Evolutionary conservation across 345 rosid species (phyloP), one percentile per base, ranked within the genome.

Genomic region (Anacardium occidentale): DNA sequence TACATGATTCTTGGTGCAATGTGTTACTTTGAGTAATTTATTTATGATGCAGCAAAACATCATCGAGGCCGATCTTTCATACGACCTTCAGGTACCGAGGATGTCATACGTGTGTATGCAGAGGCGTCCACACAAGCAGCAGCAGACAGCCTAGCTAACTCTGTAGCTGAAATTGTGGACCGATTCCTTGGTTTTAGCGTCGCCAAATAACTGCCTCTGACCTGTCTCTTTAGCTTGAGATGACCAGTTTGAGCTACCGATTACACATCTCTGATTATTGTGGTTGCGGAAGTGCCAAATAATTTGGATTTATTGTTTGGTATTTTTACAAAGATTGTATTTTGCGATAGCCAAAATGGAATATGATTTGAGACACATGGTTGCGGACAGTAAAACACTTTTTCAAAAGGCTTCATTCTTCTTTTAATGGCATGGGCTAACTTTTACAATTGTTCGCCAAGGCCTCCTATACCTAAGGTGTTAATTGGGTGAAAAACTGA

Each of bases 81-180:
- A 37, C 82, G 99, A 55, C 98, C 96, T 20, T 95, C 98, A 0
- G 97, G 98, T 51, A 95, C 99, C 7, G 98, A 95, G 82, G 99
- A 95, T 78, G 97, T 92, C 17, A 71, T 92, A 68, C 92, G 94
- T 22, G 97, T 91, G 14, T 95, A 95, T 82, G 94, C 99, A 0
- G 99, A 95, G 79, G 98, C 99, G 47, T 83, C 94, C 11, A 86
- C 90, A 1, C 93, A 95, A 74, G 96, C 86, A 75, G 88, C 76
- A 77, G 97, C 91, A 22, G 97, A 90, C 68, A 77, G 82, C 75
- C 87, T 92, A 60, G 98, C 91, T 54, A 74, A 78, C 59, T 86
- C 91, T 64, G 91, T 90, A 22, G 89, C 91, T 42, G 75, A 83
- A 79, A 82, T 91, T 53, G 96, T 83, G 32, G 90, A 89, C 72